These are phyloP conservation scores for Boletus huronensis DNA, from an alignment of 768 basidiomycete genomes.

Conservation along the genomic window DNA sequence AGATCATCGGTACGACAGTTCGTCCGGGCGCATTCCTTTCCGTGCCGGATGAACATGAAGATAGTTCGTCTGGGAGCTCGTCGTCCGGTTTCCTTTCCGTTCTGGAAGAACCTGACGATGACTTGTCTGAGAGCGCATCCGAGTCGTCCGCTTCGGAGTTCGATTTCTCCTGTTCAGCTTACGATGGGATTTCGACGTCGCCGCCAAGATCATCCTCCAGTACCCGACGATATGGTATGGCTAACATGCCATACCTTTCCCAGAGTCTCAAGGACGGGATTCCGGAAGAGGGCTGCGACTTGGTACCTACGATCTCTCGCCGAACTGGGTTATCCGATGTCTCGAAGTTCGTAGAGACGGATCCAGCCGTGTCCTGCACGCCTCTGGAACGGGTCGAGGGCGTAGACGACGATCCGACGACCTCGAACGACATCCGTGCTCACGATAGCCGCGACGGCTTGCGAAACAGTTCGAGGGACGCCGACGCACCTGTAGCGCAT, in stretches of 20 bases:
- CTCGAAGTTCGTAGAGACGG: background rate
- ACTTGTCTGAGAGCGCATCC: background rate
- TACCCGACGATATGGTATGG: conserved; percentile 11
- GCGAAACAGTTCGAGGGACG: background rate
- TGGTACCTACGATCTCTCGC: background rate
- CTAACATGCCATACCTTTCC: conserved; percentile 1
- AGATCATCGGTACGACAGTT: conserved; percentile 10
- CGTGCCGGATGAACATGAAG: background rate
- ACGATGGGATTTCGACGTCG: background rate
- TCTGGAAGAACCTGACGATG: background rate
- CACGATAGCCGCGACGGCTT: background rate
- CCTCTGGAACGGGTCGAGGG: background rate
- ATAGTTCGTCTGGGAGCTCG: background rate
- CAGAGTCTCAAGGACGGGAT: background rate
- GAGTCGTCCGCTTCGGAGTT: background rate
- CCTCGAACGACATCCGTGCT: background rate
- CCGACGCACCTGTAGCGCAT: background rate
- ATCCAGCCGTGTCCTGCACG: background rate
- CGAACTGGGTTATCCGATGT: background rate
- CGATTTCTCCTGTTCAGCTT: background rate
- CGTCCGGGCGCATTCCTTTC: conserved; percentile 9
- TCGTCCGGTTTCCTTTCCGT: background rate
- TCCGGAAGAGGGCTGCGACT: background rate
- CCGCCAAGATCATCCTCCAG: background rate
- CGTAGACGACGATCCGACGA: background rate